Evolutionary conservation across 1,284 basidiomycete genomes (phyloP).

Genomic region (Cryptococcus depauperatus): DNA sequence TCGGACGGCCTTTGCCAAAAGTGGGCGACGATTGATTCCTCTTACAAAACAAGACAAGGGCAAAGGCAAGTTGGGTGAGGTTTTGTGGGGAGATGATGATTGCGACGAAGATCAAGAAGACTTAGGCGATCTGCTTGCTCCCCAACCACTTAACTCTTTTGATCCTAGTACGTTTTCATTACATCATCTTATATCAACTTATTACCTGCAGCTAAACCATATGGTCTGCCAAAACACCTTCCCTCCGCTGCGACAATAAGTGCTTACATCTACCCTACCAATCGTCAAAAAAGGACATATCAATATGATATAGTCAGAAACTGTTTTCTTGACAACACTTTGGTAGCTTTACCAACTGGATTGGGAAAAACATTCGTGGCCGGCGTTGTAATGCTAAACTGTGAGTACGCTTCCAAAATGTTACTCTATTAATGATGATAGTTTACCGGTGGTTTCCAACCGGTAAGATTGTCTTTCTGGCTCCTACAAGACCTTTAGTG

Average conservation of each 20-base stretch:
- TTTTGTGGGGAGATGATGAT: conserved; percentile 30
- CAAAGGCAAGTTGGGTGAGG: conserved; percentile 17
- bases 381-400: conserved; percentile 91
- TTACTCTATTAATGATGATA: conserved; percentile 30
- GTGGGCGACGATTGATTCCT: conserved; percentile 54
- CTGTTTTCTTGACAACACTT: conserved; percentile 84
- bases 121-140: conserved; percentile 62
- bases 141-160: conserved; percentile 68
- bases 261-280: conserved; percentile 89
- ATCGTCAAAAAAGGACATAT: conserved; percentile 81
- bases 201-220: conserved; percentile 22
- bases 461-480: conserved; percentile 90
- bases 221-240: conserved; percentile 62
- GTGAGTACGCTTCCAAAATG: conserved; percentile 48
- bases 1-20: conserved; percentile 70
- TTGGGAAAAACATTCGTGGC: conserved; percentile 98
- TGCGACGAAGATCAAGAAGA: conserved; percentile 43
- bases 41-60: conserved; percentile 31
- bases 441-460: conserved; percentile 89
- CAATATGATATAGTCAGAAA: conserved; percentile 88
- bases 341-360: conserved; percentile 92
- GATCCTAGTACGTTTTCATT: conserved; percentile 32
- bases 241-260: conserved; percentile 69
- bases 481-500: conserved; percentile 91
- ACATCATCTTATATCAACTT: background rate